Evolutionary conservation across 768 basidiomycete genomes (phyloP).

Genomic region (Collybia nuda): DNA sequence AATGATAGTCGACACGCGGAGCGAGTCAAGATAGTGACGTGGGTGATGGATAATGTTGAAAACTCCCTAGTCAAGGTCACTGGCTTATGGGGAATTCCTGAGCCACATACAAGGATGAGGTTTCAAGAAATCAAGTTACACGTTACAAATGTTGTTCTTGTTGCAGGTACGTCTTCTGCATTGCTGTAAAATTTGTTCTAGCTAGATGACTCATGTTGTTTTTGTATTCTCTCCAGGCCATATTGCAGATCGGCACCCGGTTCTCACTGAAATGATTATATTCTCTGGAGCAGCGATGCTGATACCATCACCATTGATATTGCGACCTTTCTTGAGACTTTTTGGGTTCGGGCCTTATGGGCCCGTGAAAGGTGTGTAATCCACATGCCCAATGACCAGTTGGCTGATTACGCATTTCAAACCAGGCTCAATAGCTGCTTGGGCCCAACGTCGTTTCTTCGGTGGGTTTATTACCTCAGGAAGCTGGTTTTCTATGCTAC

Average conservation of each 20-base stretch:
- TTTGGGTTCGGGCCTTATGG: constrained; percentile 37
- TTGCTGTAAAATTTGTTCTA: not conserved
- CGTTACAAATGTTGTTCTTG: constrained; percentile 19
- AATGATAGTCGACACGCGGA: constrained; percentile 26
- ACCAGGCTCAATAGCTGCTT: constrained; percentile 33
- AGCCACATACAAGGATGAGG: constrained; percentile 16
- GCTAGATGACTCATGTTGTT: not conserved
- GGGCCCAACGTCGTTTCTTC: constrained; percentile 33
- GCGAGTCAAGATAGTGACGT: constrained; percentile 16
- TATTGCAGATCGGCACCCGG: constrained; percentile 34
- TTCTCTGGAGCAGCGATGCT: constrained; percentile 20
- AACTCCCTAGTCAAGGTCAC: constrained; percentile 20
- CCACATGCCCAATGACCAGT: not conserved
- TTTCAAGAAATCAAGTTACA: constrained; percentile 22
- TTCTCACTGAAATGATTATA: constrained; percentile 21
- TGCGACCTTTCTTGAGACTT: constrained; percentile 26
- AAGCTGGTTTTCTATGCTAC: constrained; percentile 33
- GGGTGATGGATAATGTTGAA: constrained; percentile 23
- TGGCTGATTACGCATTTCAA: not conserved
- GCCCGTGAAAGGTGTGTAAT: constrained; percentile 27
- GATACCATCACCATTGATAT: constrained; percentile 28
- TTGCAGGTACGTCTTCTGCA: constrained; percentile 17
- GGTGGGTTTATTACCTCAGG: constrained; percentile 25
- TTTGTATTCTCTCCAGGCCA: constrained; percentile 27
- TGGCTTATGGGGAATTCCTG: constrained; percentile 18